Evolutionary conservation across 2,329 filamentous ascomycete species (phyloP), one percentile per base, ranked within the genome.

Genomic region (Calonectria montana): DNA sequence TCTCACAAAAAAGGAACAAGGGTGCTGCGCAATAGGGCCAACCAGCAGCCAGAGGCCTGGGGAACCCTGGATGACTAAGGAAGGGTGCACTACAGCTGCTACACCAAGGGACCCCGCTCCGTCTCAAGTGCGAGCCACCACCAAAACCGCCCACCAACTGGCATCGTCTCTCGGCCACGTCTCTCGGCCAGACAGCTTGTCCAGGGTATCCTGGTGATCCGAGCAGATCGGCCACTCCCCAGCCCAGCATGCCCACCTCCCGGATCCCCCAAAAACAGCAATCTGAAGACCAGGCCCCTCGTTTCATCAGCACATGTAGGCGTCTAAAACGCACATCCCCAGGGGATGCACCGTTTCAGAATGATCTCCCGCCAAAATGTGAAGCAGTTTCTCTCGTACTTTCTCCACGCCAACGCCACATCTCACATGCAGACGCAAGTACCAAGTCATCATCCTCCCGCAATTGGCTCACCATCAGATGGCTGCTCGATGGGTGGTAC

Each of bases 61-160:
- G 21, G 35, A 39, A 4, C 23, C 21, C 3, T 16, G 25, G 69
- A 71, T 71, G 63, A 71, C 69, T 67, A 71, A 71, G 45, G 55
- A 50, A 18, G 2, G 9, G n/a, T 59, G 48, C 65, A 71, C 45
- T 68, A 65, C 61, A 66, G 25, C 39, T 73, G 73, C 41, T 68
- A 69, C 65, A 69, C 62, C 37, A 63, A 41, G 65, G 45, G 72
- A 64, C 76, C 47, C 55, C 75, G 76, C 75, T 76, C 65, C 72
- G 63, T 75, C 76, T 73, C 75, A 71, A 25, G 31, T 59, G 31
- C 53, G 53, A 39, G 53, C 53, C 53, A 59, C 53, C 53, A n/a
- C 31, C 23, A 35, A 39, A 21, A 25, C 21, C 21, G 31, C 53
- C 53, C 53, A 59, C 35, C 7, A 37, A 59, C 53, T 59, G n/a